phyloP scores from a whole-genome alignment of 176 grass and related monocot species.

The Stipa capillata region DNA sequence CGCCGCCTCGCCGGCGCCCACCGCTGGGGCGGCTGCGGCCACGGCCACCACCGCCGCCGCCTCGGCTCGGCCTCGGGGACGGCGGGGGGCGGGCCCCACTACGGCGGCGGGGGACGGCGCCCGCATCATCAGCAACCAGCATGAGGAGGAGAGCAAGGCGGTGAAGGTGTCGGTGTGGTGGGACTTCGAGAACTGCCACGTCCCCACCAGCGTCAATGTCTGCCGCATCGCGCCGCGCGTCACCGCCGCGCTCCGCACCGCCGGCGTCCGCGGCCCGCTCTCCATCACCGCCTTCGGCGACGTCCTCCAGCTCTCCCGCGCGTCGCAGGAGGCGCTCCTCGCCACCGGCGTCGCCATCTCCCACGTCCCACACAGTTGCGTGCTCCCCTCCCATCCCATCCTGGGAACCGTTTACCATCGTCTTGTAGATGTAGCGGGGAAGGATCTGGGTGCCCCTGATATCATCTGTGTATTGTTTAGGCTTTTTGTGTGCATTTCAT shows the following conservation, averaged over 20 bases:
- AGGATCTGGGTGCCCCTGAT: not conserved
- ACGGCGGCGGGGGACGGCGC: constrained; percentile 14
- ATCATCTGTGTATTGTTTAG: not conserved
- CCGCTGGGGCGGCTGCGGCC: not conserved
- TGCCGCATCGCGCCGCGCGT: constrained; percentile 49
- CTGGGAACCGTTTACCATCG: not conserved
- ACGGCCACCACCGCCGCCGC: not conserved
- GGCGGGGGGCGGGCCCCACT: not conserved
- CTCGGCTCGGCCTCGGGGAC: constrained; percentile 8
- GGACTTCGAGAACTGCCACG: constrained; percentile 93
- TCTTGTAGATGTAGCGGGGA: not conserved
- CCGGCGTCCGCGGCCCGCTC: constrained; percentile 68
- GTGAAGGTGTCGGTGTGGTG: constrained; percentile 85
- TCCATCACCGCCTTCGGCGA: constrained; percentile 86
- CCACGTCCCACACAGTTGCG: constrained; percentile 67
- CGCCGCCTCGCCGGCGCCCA: constrained; percentile 1
- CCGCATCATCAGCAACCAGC: too few species aligned
- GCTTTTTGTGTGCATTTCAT: not conserved
- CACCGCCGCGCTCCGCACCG: constrained; percentile 54
- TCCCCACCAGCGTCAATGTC: constrained; percentile 56
- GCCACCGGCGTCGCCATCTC: constrained; percentile 74
- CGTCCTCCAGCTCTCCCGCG: constrained; percentile 46
- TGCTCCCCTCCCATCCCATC: not conserved
- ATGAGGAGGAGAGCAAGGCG: constrained; percentile 35
- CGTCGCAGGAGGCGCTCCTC: constrained; percentile 57